Base-by-base conservation (phyloP, 2,329 filamentous ascomycete genomes). In the Colletotrichum navitas region DNA sequence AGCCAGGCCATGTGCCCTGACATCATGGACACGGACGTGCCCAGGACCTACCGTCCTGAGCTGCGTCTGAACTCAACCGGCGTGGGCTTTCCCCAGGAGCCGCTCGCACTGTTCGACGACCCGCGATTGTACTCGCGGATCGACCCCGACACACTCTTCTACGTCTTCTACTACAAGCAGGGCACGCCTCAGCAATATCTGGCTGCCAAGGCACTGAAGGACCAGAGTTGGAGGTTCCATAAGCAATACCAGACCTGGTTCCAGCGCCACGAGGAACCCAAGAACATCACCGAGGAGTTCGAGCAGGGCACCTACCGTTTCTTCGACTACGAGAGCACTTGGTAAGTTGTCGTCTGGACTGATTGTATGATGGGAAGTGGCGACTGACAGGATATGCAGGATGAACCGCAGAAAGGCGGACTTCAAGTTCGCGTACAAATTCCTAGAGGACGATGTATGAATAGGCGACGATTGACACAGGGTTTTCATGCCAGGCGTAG, bases 161-260 rank as follows among this genome's bases (percentile, higher is more conserved):
- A 99, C 83, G 93, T 97, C 56, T 99, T 99, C 83, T 99, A 99
- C 86, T 99, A 99, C 85, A 94, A 95, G 76, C 96, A 99, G 82
- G 94, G 94, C 34, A 95, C 94, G 1, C 95, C 97, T 76, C 95
- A 98, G 81, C 96, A 99, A 80, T 98, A 95, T 79, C 87, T 98
- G 71, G 94, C 96, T 1, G 96, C 96, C 18, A 97, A 97, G 83
- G 94, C 96, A n/a, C 85, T 99, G 63, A 99, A 99, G 84, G 93
- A 95, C 75, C 96, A 99, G 82, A 98, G 95, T 82, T 99, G 96
- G 96, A 90, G 96, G 68, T 99, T 99, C 81, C 96, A 99, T 84
- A 99, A 99, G 86, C 96, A 98, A 82, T 99, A 99, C 80, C 96
- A 97, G 82, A 99, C 96, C 1, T 99, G 96, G 96, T 99, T 99